Conservation (phyloP, 768 basidiomycete species). For the Calvatia gigantea region DNA sequence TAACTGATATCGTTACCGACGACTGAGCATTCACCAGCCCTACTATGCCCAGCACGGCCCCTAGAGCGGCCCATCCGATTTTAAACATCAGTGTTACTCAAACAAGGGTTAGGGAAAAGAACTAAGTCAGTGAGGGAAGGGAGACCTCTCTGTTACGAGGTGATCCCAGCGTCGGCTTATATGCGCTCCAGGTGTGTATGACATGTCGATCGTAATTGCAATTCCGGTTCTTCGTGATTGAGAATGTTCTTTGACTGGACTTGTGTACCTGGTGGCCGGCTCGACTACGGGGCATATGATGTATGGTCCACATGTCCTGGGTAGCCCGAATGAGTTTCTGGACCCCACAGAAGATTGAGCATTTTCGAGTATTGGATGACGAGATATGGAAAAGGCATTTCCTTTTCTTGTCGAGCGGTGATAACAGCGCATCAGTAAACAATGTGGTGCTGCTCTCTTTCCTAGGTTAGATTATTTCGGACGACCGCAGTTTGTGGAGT, state of each 20-base stretch:
- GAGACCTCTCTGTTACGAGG: neutral
- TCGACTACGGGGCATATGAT: slow-evolving; percentile 3
- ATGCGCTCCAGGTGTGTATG: neutral
- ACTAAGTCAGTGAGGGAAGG: too few species aligned
- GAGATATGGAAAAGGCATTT: neutral
- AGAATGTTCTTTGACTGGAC: too few species aligned
- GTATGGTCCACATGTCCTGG: slow-evolving; percentile 7
- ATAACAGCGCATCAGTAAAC: too few species aligned
- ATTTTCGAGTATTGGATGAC: neutral
- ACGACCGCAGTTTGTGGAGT: too few species aligned
- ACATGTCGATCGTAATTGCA: too few species aligned
- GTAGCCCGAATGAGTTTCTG: neutral
- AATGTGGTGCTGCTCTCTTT: too few species aligned
- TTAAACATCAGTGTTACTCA: neutral
- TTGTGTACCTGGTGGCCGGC: neutral
- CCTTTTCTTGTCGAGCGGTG: neutral
- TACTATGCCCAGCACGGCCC: neutral
- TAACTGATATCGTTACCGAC: slow-evolving; percentile 34
- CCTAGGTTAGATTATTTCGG: too few species aligned
- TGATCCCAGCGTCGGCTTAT: neutral
- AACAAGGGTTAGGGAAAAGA: neutral
- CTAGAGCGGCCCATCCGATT: neutral
- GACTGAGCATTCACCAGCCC: slow-evolving; percentile 7
- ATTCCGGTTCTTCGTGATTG: too few species aligned
- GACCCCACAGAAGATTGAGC: neutral